Base-by-base conservation (phyloP, 148 eudicot species). In the Silene uniflora region DNA sequence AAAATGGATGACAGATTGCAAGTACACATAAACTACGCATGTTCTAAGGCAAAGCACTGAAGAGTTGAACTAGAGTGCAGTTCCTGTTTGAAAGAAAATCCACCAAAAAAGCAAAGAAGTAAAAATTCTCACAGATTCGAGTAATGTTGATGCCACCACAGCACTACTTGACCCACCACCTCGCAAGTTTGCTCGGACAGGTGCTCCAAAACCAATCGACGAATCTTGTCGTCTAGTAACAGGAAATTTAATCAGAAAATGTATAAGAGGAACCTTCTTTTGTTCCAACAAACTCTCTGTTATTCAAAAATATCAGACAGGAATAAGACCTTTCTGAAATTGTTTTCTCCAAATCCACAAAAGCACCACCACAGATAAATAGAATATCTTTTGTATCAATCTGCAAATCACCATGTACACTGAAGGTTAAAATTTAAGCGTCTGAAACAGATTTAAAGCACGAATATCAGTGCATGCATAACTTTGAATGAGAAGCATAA, bases 131-230 rank as follows among this genome's bases (percentile, higher is more conserved):
- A 91, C 98, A 74, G 90, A 90, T 82, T 90, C 93, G 78, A 94
- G 82, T 71, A 94, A 85, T 66, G 97, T 82, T 73, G 98, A 91
- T 58, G 96, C 82, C 66, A 89, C 93, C 68, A 83, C 89, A 75
- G 91, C 84, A 73, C 73, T 85, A n/a, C 88, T 84, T 71, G 89
- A 82, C 76, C 91, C 88, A 56, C 87, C 86, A 18, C 80, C 85
- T 75, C 93, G 88, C 91, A 94, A 84, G 82, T 88, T 94, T 80
- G 95, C 93, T 52, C 97, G 97, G 13, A 91, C 97, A 32, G 97
- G 93, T 63, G 98, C 97, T 66, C 98, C 96, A 81, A 94, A 94
- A 47, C 97, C 97, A 77, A 94, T 94, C 22, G 98, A 94, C 73
- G 98, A 90, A 86, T 94, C 98, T 81, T 91, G 98, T 44, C 89